A percentile compares a stretch with the other conserved stretches of the same genome.
phyloP scores from a whole-genome alignment of 2,329 filamentous ascomycete species.

The Monosporascus sp. region DNA sequence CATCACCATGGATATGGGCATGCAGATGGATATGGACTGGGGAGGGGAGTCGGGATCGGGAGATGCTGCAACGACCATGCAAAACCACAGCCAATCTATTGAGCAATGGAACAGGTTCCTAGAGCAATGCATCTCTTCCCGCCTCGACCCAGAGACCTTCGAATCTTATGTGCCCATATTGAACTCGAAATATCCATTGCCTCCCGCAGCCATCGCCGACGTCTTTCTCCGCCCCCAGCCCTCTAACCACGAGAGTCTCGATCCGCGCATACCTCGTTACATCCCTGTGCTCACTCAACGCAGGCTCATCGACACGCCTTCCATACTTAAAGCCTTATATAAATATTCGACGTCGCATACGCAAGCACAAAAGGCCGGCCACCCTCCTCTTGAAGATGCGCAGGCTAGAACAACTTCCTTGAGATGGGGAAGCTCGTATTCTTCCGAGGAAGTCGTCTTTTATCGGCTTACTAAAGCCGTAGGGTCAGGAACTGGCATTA shows the following conservation, averaged over 20 bases:
- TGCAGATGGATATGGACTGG: conserved; percentile 15
- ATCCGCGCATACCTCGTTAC: conserved; percentile 56
- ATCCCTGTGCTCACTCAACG: conserved; percentile 49
- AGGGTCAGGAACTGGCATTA: conserved; percentile 47
- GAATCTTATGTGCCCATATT: conserved; percentile 45
- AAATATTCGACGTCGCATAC: conserved; percentile 51
- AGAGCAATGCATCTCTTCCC: conserved; percentile 41
- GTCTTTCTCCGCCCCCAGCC: conserved; percentile 52
- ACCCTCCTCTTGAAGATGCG: conserved; percentile 12
- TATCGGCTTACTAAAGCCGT: conserved; percentile 90
- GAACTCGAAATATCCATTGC: conserved; percentile 46
- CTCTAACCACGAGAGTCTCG: conserved; percentile 44
- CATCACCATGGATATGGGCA: conserved; percentile 1
- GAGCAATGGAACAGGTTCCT: conserved; percentile 48
- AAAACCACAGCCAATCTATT: conserved; percentile 18
- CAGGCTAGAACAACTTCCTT: conserved; percentile 12
- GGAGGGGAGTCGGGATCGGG: conserved; percentile 3
- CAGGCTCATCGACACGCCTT: conserved; percentile 47
- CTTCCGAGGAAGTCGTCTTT: conserved; percentile 82
- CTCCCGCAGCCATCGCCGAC: conserved; percentile 48
- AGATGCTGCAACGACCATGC: background rate
- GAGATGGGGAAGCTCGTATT: conserved; percentile 53
- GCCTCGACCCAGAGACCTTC: conserved; percentile 51
- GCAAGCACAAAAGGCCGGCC: conserved; percentile 20
- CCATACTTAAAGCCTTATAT: conserved; percentile 50